phyloP scores from a whole-genome alignment of 305 asterid species.

The Plantago coronopus region DNA sequence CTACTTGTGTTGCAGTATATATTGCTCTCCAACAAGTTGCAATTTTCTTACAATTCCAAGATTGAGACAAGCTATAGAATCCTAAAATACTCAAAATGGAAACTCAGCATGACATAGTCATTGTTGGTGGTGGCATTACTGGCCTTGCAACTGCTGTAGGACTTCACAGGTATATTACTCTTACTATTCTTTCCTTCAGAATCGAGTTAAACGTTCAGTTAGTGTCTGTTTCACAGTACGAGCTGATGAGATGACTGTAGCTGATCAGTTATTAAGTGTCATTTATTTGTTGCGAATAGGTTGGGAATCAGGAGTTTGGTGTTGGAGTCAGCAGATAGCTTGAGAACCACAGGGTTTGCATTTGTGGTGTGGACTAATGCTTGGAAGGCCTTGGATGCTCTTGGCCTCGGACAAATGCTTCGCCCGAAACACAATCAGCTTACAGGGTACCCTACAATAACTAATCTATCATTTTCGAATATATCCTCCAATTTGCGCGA shows the following conservation, averaged over 20 bases:
- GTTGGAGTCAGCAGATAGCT: constrained; percentile 46
- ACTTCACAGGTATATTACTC: constrained; percentile 57
- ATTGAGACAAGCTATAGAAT: background rate
- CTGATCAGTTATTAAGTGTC: too few species aligned
- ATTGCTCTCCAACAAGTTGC: background rate
- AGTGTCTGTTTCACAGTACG: too few species aligned
- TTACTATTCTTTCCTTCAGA: too few species aligned
- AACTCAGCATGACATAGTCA: constrained; percentile 32
- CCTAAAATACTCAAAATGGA: background rate
- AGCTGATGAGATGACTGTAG: too few species aligned
- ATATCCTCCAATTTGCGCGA: too few species aligned
- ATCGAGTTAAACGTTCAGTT: too few species aligned
- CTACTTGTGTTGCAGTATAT: background rate
- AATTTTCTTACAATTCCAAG: background rate
- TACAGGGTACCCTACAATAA: constrained; percentile 21
- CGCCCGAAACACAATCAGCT: constrained; percentile 28
- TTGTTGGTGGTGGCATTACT: constrained; percentile 61
- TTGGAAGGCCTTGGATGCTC: constrained; percentile 65
- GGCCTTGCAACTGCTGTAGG: constrained; percentile 55
- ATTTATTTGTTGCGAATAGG: constrained; percentile 5
- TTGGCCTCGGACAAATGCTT: constrained; percentile 42
- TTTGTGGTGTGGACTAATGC: constrained; percentile 35
- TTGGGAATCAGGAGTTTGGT: constrained; percentile 43
- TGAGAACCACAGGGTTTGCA: constrained; percentile 44
- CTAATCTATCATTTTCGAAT: background rate